phyloP scores from a whole-genome alignment of 129 eudicot species.

The Pulicaria dysenterica region DNA sequence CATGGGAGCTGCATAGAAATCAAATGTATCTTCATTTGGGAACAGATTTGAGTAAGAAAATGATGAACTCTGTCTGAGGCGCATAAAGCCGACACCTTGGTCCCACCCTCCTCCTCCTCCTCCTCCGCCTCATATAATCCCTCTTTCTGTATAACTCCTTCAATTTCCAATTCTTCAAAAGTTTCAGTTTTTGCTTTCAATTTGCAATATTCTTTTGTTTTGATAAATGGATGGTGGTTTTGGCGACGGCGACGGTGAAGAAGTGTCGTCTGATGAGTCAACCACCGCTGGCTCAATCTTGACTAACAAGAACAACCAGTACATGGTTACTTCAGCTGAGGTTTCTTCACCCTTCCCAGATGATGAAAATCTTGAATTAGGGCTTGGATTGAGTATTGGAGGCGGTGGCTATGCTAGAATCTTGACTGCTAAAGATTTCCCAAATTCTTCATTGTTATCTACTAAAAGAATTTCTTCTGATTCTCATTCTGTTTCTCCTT shows the following conservation, averaged over 20 bases:
- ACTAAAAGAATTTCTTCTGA: constrained; percentile 34
- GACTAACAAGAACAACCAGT: constrained; percentile 43
- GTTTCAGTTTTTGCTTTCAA: not conserved
- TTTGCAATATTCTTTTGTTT: not conserved
- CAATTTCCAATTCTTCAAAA: not conserved
- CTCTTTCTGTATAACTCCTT: not conserved
- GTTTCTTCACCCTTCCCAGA: constrained; percentile 60
- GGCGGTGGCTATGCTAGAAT: constrained; percentile 58
- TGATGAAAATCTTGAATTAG: constrained; percentile 65
- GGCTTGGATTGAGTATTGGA: constrained; percentile 75
- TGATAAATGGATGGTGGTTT: constrained; percentile 33
- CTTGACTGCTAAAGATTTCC: constrained; percentile 73
- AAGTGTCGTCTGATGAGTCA: constrained; percentile 42
- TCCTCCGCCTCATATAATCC: constrained; percentile 3
- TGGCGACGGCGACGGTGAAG: constrained; percentile 42
- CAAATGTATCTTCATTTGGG: constrained; percentile 20
- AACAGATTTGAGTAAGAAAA: constrained; percentile 39
- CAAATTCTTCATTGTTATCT: too few species aligned
- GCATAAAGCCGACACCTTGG: constrained; percentile 63
- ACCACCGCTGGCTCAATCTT: constrained; percentile 45
- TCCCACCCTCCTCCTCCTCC: constrained; percentile 29
- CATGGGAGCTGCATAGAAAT: not conserved
- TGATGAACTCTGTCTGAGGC: constrained; percentile 34
- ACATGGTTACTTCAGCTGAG: constrained; percentile 42
- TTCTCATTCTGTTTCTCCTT: constrained; percentile 59